A percentile compares a stretch with the other conserved stretches of the same genome.
Evolutionary conservation across 306 rosid species (phyloP).

Genomic region (Vicia sativa): DNA sequence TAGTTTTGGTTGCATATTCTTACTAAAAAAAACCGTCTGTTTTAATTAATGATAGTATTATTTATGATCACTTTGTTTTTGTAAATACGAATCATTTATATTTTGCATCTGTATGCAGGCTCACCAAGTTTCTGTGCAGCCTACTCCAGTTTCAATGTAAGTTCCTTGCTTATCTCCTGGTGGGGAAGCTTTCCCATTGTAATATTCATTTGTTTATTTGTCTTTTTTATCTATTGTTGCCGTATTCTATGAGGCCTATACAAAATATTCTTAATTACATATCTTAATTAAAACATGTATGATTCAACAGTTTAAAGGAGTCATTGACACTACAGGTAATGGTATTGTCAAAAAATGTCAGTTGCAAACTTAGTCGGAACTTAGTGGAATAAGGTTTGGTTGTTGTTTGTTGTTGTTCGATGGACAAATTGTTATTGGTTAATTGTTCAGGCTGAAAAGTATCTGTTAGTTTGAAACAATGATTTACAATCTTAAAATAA

Average conservation of each 20-base stretch:
- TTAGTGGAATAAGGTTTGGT: no score
- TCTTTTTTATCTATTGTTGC: slow-evolving; percentile 3
- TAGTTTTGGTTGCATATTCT: background rate
- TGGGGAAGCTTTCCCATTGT: slow-evolving; percentile 4
- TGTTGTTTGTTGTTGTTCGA: no score
- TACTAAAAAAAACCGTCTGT: background rate
- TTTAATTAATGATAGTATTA: slow-evolving; percentile 1
- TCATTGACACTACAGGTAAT: slow-evolving; percentile 18
- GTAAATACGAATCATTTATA: slow-evolving; percentile 23
- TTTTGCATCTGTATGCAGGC: slow-evolving; percentile 61
- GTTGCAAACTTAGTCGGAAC: background rate
- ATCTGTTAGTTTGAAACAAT: background rate
- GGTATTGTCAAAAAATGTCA: background rate
- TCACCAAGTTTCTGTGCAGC: slow-evolving; percentile 70
- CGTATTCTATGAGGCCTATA: slow-evolving; percentile 19
- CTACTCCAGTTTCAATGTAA: slow-evolving; percentile 88
- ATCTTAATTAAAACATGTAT: slow-evolving; percentile 17
- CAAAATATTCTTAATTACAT: slow-evolving; percentile 9
- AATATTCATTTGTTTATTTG: slow-evolving; percentile 24
- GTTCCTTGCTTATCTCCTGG: slow-evolving; percentile 46
- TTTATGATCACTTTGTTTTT: slow-evolving; percentile 28
- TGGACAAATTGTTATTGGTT: slow-evolving; percentile 12
- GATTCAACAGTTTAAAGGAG: slow-evolving; percentile 15
- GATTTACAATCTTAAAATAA: slow-evolving; percentile 13
- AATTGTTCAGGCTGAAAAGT: slow-evolving; percentile 26